Conservation (phyloP, 768 basidiomycete genomes). For the Candolleomyces aberdarensis region DNA sequence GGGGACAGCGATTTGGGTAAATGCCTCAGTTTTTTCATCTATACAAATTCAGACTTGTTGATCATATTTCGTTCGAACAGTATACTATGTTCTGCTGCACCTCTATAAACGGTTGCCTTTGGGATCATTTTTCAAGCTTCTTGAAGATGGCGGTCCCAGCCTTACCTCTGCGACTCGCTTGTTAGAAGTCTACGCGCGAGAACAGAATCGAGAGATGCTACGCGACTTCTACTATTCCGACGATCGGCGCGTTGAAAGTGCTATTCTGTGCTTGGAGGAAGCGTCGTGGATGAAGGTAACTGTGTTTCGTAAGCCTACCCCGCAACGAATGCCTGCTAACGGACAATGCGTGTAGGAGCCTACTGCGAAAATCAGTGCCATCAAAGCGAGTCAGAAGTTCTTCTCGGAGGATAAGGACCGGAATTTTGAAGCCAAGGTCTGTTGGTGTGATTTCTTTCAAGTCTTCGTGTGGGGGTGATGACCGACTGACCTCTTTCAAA, state of each 20-base stretch:
- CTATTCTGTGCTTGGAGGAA: conserved; percentile 84
- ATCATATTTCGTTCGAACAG: conserved; percentile 38
- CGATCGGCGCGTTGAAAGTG: conserved; percentile 91
- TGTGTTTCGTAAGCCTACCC: not conserved
- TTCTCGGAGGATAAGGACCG: conserved; percentile 95
- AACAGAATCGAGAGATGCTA: conserved; percentile 88
- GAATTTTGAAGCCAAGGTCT: conserved; percentile 85
- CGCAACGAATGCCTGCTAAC: not conserved
- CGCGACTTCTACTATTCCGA: conserved; percentile 98
- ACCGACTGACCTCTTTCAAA: no score
- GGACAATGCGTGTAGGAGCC: conserved; percentile 55
- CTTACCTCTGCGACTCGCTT: conserved; percentile 75
- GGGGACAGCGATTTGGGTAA: conserved; percentile 93
- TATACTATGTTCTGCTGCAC: conserved; percentile 90
- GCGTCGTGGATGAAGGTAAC: conserved; percentile 61
- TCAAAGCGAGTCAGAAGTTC: conserved; percentile 86
- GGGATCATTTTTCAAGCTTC: conserved; percentile 90
- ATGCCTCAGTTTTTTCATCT: conserved; percentile 10
- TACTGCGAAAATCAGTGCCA: conserved; percentile 60
- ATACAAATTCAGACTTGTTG: not conserved
- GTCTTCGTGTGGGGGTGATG: not conserved
- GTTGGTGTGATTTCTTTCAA: not conserved
- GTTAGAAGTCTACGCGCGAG: conserved; percentile 85
- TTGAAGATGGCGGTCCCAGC: conserved; percentile 83
- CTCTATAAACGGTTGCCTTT: conserved; percentile 79